A percentile compares a stretch with the other conserved stretches of the same genome.
These are phyloP conservation scores for Pichia sp. DNA, from an alignment of 1,139 yeast genomes.

Conservation along the genomic window DNA sequence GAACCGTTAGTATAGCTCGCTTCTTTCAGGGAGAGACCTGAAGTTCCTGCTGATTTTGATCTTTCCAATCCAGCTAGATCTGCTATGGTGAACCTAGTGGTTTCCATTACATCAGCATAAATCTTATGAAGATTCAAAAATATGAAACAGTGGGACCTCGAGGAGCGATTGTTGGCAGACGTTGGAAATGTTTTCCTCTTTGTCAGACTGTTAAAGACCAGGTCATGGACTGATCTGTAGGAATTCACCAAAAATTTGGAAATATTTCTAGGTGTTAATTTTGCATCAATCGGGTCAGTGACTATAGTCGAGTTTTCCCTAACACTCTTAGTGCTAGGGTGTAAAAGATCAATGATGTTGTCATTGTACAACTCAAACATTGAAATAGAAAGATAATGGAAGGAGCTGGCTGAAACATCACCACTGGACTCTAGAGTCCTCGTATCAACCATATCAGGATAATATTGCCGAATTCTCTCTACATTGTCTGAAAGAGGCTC, in stretches of 20 bases:
- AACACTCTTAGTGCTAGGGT: constrained; percentile 13
- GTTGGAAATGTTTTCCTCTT: constrained; percentile 26
- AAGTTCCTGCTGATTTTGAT: constrained; percentile 40
- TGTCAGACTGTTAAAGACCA: constrained; percentile 21
- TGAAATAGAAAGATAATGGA: constrained; percentile 30
- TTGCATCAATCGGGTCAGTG: constrained; percentile 34
- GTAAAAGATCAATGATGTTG: constrained; percentile 38
- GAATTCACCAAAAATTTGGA: constrained; percentile 33
- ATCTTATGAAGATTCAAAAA: constrained; percentile 26
- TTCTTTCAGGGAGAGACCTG: constrained; percentile 41
- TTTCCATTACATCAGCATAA: constrained; percentile 17
- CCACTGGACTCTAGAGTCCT: not conserved
- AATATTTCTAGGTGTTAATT: constrained; percentile 35
- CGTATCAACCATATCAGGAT: constrained; percentile 11
- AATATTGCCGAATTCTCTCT: constrained; percentile 8
- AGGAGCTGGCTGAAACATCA: constrained; percentile 5
- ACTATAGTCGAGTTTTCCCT: constrained; percentile 25
- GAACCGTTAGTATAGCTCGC: constrained; percentile 39
- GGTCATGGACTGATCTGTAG: constrained; percentile 27
- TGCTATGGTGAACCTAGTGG: constrained; percentile 39
- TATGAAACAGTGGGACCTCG: constrained; percentile 32
- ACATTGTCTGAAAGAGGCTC: constrained; percentile 9
- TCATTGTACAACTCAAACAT: constrained; percentile 43
- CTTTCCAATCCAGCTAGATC: constrained; percentile 52
- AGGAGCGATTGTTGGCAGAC: constrained; percentile 24